These are phyloP conservation scores for Forsythia suspensa DNA, from an alignment of 257 asterid species.

Conservation along the genomic window DNA sequence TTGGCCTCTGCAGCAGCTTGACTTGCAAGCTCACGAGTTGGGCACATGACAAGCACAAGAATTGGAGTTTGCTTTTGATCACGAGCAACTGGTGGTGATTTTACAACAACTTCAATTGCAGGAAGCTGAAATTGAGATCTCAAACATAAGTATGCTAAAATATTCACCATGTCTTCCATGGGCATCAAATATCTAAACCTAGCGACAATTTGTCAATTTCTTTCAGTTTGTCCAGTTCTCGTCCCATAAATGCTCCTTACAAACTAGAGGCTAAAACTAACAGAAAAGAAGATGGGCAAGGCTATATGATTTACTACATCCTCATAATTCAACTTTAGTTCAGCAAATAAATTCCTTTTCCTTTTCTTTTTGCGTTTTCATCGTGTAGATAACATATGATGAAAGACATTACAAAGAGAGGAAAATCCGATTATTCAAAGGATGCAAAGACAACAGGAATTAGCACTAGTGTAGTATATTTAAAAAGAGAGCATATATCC, in stretches of 20 bases:
- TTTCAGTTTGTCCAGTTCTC: neutral
- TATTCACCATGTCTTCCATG: constrained; percentile 8
- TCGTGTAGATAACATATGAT: neutral
- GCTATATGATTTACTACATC: constrained; percentile 1
- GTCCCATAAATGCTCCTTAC: neutral
- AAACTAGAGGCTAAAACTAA: neutral
- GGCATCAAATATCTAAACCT: neutral
- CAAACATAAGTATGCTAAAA: constrained; percentile 20
- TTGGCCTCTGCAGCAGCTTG: constrained; percentile 97
- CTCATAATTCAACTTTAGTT: neutral
- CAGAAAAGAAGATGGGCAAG: neutral
- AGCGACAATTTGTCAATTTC: neutral
- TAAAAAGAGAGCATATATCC: neutral
- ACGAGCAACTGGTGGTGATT: constrained; percentile 49
- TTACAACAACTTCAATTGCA: constrained; percentile 74
- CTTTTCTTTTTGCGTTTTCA: neutral
- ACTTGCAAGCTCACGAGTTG: constrained; percentile 92
- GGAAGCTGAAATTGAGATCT: constrained; percentile 76
- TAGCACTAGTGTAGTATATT: neutral
- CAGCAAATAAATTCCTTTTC: neutral
- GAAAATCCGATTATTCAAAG: neutral
- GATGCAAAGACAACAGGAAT: neutral
- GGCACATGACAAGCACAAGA: constrained; percentile 84
- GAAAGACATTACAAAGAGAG: neutral
- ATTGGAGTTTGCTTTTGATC: constrained; percentile 76